These are phyloP conservation scores for Colletotrichum theobromicola DNA, from an alignment of 2,329 filamentous ascomycete species.

Conservation along the genomic window DNA sequence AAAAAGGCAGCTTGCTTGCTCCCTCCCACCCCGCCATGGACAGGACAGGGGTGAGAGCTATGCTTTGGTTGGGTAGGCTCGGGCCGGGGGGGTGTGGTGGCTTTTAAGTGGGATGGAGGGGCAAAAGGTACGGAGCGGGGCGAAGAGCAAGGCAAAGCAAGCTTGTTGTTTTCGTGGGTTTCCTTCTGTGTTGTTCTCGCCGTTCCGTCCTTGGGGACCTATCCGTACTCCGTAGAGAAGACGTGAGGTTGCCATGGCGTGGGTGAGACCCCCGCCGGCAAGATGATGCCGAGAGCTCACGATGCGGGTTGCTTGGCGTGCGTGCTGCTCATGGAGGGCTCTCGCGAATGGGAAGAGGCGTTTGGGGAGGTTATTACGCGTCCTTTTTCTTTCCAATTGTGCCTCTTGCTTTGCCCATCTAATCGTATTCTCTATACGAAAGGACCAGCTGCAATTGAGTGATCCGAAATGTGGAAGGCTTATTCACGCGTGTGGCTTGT, in stretches of 20 bases:
- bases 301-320: constrained; percentile 15
- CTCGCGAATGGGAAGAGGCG: not conserved
- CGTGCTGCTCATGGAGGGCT: constrained; percentile 5
- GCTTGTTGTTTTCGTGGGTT: not conserved
- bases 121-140: not conserved
- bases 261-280: constrained; percentile 14
- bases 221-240: not conserved
- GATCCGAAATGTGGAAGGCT: not conserved
- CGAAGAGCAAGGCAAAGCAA: not conserved
- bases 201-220: not conserved
- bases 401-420: not conserved
- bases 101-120: constrained; percentile 17
- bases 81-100: not conserved
- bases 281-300: constrained; percentile 12
- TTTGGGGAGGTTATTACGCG: constrained; percentile 6
- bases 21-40: not conserved
- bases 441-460: not conserved
- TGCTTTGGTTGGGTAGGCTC: not conserved
- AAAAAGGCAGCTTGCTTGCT: not conserved
- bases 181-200: not conserved
- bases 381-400: not conserved
- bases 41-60: constrained; percentile 2
- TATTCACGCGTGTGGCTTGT: not conserved
- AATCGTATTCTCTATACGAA: not conserved
- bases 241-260: not conserved